phyloP scores from a whole-genome alignment of 2,329 filamentous ascomycete species.

The Didymella lethalis region DNA sequence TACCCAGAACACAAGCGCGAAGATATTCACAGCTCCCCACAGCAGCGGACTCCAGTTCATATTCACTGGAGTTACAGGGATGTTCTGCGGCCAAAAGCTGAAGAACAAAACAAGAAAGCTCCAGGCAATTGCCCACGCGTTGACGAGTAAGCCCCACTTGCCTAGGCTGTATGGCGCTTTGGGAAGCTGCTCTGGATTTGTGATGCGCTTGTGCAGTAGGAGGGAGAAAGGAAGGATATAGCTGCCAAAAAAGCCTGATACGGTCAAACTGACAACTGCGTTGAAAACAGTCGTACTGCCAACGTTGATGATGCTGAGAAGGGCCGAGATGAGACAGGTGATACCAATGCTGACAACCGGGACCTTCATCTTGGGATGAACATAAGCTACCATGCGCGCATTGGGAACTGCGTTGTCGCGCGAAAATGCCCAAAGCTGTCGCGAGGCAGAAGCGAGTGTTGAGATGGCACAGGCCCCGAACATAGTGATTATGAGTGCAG shows the following conservation, averaged over 20 bases:
- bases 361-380: slow-evolving; percentile 28
- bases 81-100: slow-evolving; percentile 28
- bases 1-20: slow-evolving; percentile 29
- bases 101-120: slow-evolving; percentile 32
- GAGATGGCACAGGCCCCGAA: slow-evolving; percentile 40
- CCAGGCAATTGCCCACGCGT: slow-evolving; percentile 25
- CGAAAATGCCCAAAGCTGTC: slow-evolving; percentile 48
- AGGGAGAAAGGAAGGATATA: slow-evolving; percentile 30
- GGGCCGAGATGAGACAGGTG: slow-evolving; percentile 17
- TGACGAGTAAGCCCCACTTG: slow-evolving; percentile 22
- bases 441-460: slow-evolving; percentile 43
- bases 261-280: slow-evolving; percentile 29
- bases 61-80: slow-evolving; percentile 26
- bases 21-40: slow-evolving; percentile 26
- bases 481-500: slow-evolving; percentile 29
- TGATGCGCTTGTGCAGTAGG: slow-evolving; percentile 22
- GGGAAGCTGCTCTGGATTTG: slow-evolving; percentile 8
- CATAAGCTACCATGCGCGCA: slow-evolving; percentile 21
- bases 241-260: slow-evolving; percentile 30
- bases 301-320: slow-evolving; percentile 32
- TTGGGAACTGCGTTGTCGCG: slow-evolving; percentile 50
- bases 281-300: slow-evolving; percentile 30
- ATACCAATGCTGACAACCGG: slow-evolving; percentile 25
- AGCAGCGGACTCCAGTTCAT: slow-evolving; percentile 37
- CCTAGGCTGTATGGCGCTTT: slow-evolving; percentile 25